Evolutionary conservation across 2,329 filamentous ascomycete genomes (phyloP).

Genomic region (Capronia epimyces): DNA sequence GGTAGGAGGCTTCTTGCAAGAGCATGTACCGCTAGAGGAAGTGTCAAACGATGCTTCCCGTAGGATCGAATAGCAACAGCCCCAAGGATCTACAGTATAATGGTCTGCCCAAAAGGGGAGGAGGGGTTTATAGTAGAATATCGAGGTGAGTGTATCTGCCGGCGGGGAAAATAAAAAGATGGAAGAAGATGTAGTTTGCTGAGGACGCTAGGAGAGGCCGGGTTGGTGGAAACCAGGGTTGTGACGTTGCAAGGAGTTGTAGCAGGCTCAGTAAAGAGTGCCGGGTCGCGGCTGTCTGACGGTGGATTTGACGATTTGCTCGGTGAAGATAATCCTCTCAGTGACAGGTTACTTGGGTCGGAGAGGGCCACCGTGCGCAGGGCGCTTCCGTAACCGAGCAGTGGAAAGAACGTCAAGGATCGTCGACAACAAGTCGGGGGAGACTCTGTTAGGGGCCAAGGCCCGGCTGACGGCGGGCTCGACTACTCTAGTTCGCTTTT

Average conservation of each 20-base stretch:
- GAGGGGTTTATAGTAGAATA: slow-evolving; percentile 2
- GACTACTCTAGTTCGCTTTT: slow-evolving; percentile 8
- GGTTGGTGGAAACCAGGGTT: slow-evolving; percentile 13
- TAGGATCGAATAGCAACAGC: slow-evolving; percentile 1
- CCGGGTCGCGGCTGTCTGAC: slow-evolving; percentile 13
- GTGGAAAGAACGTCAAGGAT: slow-evolving; percentile 13
- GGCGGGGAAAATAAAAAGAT: slow-evolving; percentile 11
- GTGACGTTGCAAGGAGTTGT: slow-evolving; percentile 20
- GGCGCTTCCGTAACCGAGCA: slow-evolving; percentile 18
- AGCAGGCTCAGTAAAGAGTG: slow-evolving; percentile 10
- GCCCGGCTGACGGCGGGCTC: slow-evolving; percentile 11
- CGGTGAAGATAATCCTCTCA: slow-evolving; percentile 6
- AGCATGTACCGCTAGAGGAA: background rate
- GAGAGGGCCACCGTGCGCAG: slow-evolving; percentile 11
- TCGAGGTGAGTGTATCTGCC: slow-evolving; percentile 9
- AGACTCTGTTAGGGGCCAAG: slow-evolving; percentile 1
- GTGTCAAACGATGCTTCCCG: background rate
- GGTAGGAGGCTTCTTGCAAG: background rate
- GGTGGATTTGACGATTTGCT: slow-evolving; percentile 16
- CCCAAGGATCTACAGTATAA: slow-evolving; percentile 6
- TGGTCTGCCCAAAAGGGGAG: background rate
- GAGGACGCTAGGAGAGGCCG: slow-evolving; percentile 2
- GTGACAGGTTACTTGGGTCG: slow-evolving; percentile 9
- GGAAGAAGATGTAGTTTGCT: slow-evolving; percentile 11
- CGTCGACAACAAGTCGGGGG: slow-evolving; percentile 1